Evolutionary conservation across 768 basidiomycete genomes (phyloP).

Genomic region (Pluteus cervinus): DNA sequence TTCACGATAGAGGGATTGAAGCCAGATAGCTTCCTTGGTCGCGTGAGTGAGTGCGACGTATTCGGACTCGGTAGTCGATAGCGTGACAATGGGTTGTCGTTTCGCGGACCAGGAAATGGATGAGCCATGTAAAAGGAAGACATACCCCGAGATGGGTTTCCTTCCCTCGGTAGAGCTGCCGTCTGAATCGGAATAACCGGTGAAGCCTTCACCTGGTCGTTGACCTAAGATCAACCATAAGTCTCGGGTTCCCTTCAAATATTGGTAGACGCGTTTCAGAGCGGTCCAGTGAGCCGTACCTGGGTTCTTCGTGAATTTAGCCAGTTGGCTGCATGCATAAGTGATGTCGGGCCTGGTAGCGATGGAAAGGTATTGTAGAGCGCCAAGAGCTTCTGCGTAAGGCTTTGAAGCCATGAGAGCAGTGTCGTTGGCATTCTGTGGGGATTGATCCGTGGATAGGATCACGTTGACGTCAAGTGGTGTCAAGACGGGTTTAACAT

Average conservation of each 20-base stretch:
- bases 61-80: conserved; percentile 29
- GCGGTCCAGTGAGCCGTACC: conserved; percentile 9
- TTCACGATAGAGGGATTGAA: conserved; percentile 8
- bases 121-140: conserved; percentile 19
- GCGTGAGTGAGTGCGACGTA: conserved; percentile 26
- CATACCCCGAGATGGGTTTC: conserved; percentile 24
- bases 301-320: conserved; percentile 10
- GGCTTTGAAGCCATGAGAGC: conserved; percentile 14
- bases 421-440: conserved; percentile 8
- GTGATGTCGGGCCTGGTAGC: conserved; percentile 23
- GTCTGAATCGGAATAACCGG: conserved; percentile 10
- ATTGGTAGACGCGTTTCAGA: conserved; percentile 10
- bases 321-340: conserved; percentile 12
- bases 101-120: conserved; percentile 26
- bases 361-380: conserved; percentile 24
- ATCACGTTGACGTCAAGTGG: conserved; percentile 18
- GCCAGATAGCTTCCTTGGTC: conserved; percentile 15
- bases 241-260: conserved; percentile 12
- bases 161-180: conserved; percentile 13
- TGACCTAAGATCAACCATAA: conserved; percentile 2
- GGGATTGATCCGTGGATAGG: conserved; percentile 14
- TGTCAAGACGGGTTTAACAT: conserved; percentile 17
- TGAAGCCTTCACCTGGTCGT: no score
- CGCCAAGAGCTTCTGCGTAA: conserved; percentile 21
- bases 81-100: conserved; percentile 24